Base-by-base conservation (phyloP, 768 basidiomycete species). In the Rhodotorula kratochvilovae region DNA sequence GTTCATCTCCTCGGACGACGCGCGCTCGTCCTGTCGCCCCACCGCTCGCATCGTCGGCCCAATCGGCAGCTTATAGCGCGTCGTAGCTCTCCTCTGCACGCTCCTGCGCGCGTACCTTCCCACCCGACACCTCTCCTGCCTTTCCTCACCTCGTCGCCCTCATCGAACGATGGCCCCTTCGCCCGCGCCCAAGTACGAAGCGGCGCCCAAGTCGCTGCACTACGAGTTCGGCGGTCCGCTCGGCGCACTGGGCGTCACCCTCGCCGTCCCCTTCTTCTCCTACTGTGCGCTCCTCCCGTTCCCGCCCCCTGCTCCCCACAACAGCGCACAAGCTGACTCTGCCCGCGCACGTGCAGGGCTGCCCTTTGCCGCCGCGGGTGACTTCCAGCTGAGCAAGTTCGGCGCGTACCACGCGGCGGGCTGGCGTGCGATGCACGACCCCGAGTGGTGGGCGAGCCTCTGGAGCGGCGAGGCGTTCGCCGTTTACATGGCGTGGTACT, bases 401-500 rank as follows among this genome's bases (percentile, higher is more conserved):
- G 25, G 68, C 48, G 36, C 27, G 3, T 75, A 36, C 31, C 70
- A 68, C 54, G 8, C 59, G 31, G 36, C n/a, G 3, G 70, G 74
- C 0, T 50, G 42, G 46, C 17, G 39, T 15, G 45, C 63, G 35
- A 66, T 68, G 66, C n/a, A 27, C 16, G 80, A 81, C 75, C 72
- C 78, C 11, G 78, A 81, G 27, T 92, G 86, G 86, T 94, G 90
- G 88, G 84, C 82, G 56, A 80, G 83, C 29, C 84, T 96, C 3
- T 96, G 90, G 89, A 93, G 97, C 77, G 85, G 86, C 0, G 82
- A 94, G 67, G 92, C 92, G 0, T 77, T 85, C 4, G 75, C 87
- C 31, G 84, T 89, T 25, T 98, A 97, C 81, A 79, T 89, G 53
- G 91, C 80, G 1, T 99, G 95, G 94, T 97, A 96, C 81, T 82